These are phyloP conservation scores for Aspergillus biplanus DNA, from an alignment of 495 filamentous ascomycete genomes.

Conservation along the genomic window DNA sequence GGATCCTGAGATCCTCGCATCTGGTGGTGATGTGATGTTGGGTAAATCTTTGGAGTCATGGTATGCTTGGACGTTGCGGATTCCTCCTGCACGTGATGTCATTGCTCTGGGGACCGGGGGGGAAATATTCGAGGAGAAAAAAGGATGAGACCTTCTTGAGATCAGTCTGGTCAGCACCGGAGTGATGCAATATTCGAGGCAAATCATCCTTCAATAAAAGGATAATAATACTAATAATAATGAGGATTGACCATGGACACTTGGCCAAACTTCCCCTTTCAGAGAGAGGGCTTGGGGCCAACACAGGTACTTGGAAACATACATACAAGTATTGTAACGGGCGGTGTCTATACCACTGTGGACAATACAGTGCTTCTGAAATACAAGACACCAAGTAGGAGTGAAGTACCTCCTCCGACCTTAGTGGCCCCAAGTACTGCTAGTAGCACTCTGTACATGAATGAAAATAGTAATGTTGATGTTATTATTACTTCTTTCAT, in stretches of 20 bases:
- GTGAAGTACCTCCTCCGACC: background rate
- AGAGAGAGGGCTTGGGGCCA: background rate
- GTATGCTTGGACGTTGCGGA: conserved; percentile 22
- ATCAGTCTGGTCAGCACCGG: no score
- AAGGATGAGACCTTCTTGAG: background rate
- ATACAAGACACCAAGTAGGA: background rate
- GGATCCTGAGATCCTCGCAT: conserved; percentile 29
- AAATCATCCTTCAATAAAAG: background rate
- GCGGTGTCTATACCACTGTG: background rate
- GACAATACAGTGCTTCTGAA: background rate
- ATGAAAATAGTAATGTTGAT: conserved; percentile 16
- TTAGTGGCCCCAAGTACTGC: no score
- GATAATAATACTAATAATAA: background rate
- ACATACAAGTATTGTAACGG: conserved; percentile 6
- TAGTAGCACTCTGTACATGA: conserved; percentile 23
- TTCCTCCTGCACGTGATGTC: conserved; percentile 25
- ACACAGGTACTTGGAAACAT: conserved; percentile 2
- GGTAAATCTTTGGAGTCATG: conserved; percentile 3
- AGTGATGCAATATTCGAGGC: no score
- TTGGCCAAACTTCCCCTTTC: background rate
- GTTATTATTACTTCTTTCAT: background rate
- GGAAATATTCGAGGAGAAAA: background rate
- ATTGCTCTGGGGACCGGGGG: conserved; percentile 4
- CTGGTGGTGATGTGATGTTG: conserved; percentile 11
- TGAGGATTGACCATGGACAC: conserved; percentile 4